These are phyloP conservation scores for Skeletonema potamos DNA, from an alignment of 108 stramenopile species.

Conservation along the genomic window DNA sequence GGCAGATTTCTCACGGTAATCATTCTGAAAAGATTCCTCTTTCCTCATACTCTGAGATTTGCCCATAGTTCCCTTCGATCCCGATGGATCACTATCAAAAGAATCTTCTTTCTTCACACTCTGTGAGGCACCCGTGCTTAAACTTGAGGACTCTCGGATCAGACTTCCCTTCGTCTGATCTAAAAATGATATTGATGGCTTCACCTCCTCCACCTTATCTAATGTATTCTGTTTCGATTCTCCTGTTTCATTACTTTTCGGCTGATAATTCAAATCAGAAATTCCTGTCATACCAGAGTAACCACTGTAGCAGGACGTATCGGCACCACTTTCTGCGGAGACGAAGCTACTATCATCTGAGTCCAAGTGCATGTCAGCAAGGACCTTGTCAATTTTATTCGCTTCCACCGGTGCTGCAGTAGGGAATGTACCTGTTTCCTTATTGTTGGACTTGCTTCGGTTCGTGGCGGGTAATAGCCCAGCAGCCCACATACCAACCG, in stretches of 20 bases:
- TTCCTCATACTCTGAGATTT: background rate
- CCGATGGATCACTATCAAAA: background rate
- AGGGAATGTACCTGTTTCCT: background rate
- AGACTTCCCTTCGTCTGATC: background rate
- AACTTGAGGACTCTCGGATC: background rate
- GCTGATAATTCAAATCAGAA: background rate
- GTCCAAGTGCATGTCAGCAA: background rate
- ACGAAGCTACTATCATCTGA: background rate
- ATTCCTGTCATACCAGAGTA: background rate
- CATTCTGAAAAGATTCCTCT: conserved; percentile 1
- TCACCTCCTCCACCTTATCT: background rate
- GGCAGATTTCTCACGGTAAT: conserved; percentile 3
- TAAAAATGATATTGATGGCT: background rate
- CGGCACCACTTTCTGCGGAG: background rate
- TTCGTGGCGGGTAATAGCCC: background rate
- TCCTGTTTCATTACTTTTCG: background rate
- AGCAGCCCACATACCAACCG: background rate
- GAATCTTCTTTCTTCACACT: background rate
- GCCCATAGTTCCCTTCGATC: background rate
- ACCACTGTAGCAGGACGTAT: background rate
- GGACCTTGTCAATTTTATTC: background rate
- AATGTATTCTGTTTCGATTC: background rate
- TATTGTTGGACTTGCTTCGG: background rate
- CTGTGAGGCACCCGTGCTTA: background rate
- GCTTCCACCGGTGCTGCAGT: background rate